phyloP scores from a whole-genome alignment of 768 basidiomycete genomes.

The Kwoniella pini region DNA sequence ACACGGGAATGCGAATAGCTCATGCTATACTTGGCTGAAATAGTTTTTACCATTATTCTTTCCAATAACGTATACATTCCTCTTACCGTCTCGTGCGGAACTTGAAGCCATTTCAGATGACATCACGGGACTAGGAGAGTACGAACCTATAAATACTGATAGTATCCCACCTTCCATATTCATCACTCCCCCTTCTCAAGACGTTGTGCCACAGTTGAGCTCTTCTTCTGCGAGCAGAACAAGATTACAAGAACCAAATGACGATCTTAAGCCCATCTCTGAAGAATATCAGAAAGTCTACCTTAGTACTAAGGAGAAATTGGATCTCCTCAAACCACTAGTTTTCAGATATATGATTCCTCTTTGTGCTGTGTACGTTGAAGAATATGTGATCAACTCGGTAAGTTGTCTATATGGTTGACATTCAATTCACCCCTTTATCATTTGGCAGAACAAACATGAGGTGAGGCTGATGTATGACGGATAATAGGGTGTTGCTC shows the following conservation, averaged over 20 bases:
- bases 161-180: slow-evolving; percentile 33
- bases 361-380: slow-evolving; percentile 66
- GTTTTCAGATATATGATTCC: slow-evolving; percentile 87
- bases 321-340: slow-evolving; percentile 75
- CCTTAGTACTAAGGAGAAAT: slow-evolving; percentile 67
- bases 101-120: slow-evolving; percentile 25
- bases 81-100: slow-evolving; percentile 69
- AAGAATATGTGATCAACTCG: slow-evolving; percentile 57
- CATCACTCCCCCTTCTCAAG: slow-evolving; percentile 15
- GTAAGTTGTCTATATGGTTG: slow-evolving; percentile 60
- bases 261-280: background rate
- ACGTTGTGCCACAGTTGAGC: background rate
- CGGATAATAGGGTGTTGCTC: slow-evolving; percentile 70
- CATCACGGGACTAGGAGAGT: slow-evolving; percentile 2
- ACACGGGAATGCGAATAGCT: too few relatives aligned
- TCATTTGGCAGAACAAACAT: background rate
- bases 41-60: slow-evolving; percentile 82
- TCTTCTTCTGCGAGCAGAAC: background rate
- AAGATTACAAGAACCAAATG: background rate
- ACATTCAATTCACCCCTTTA: background rate
- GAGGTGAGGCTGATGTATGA: background rate
- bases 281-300: slow-evolving; percentile 44
- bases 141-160: slow-evolving; percentile 49
- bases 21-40: background rate
- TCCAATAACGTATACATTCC: slow-evolving; percentile 71